Evolutionary conservation across 352 stramenopile species (phyloP).

Genomic region (Phytophthora crassamura): DNA sequence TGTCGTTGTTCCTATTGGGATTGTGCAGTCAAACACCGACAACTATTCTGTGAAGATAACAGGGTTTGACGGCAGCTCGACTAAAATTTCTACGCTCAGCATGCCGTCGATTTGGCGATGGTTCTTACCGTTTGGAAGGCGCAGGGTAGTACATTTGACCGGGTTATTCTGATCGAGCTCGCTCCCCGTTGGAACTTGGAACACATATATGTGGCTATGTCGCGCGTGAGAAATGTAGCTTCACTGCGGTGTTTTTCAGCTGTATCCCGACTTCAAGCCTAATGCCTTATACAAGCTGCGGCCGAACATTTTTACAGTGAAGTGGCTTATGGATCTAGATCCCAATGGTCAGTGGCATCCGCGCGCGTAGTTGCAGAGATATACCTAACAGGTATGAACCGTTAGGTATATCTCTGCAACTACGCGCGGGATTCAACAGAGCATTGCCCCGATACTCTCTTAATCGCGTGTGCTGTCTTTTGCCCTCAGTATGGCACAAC

Average conservation of each 20-base stretch:
- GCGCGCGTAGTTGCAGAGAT: no score
- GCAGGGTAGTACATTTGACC: slow-evolving; percentile 4
- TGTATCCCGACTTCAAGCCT: no score
- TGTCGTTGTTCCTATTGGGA: slow-evolving; percentile 1
- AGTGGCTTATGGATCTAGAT: no score
- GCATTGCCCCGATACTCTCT: no score
- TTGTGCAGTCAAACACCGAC: neutral
- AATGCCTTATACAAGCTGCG: no score
- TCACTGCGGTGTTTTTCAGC: neutral
- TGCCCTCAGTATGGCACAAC: no score
- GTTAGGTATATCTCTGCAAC: no score
- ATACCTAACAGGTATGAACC: no score
- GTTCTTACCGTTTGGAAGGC: slow-evolving; percentile 7
- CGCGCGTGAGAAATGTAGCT: neutral
- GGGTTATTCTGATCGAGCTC: neutral
- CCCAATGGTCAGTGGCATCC: no score
- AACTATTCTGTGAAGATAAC: neutral
- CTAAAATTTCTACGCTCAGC: neutral
- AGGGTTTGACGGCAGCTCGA: neutral
- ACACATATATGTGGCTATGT: slow-evolving; percentile 8
- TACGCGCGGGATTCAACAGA: no score
- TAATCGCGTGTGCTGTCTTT: no score
- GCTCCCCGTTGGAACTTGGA: neutral
- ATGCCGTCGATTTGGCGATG: slow-evolving; percentile 3
- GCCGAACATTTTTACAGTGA: no score